phyloP scores from a whole-genome alignment of 2,329 filamentous ascomycete genomes.

The Botrytis sinoallii region DNA sequence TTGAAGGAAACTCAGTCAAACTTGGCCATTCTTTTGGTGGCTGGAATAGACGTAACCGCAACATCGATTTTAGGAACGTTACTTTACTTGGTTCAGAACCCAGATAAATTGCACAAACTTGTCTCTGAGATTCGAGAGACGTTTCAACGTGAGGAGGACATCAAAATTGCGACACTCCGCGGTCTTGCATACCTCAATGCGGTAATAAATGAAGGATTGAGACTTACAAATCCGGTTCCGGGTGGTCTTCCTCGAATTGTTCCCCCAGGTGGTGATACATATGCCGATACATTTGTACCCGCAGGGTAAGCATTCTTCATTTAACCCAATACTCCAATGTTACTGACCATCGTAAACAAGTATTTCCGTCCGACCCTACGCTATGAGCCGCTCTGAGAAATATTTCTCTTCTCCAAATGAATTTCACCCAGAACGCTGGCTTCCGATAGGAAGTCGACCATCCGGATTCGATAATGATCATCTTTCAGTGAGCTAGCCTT shows the following conservation, averaged over 20 bases:
- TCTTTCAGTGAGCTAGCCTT: not conserved
- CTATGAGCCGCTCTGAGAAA: not conserved
- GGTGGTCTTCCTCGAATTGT: constrained; percentile 37
- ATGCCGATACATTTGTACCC: not conserved
- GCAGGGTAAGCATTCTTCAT: not conserved
- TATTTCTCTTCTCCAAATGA: constrained; percentile 12
- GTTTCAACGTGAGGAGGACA: not conserved
- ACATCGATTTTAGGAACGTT: not conserved
- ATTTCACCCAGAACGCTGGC: constrained; percentile 38
- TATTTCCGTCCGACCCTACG: not conserved
- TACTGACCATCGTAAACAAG: not conserved
- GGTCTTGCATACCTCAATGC: constrained; percentile 22
- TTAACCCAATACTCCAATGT: not conserved
- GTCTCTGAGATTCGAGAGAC: not conserved
- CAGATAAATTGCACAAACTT: not conserved
- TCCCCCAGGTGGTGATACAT: constrained; percentile 23
- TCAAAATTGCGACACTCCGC: not conserved
- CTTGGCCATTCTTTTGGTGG: not conserved
- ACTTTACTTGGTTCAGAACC: not conserved
- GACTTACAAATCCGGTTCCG: constrained; percentile 22
- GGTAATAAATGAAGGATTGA: constrained; percentile 26
- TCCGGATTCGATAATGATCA: not conserved
- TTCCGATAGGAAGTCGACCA: not conserved
- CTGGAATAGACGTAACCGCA: not conserved
- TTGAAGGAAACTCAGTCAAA: not conserved